Evolutionary conservation across 192 early-diverging fungal species (phyloP).

Genomic region (Entrophospora sp.): DNA sequence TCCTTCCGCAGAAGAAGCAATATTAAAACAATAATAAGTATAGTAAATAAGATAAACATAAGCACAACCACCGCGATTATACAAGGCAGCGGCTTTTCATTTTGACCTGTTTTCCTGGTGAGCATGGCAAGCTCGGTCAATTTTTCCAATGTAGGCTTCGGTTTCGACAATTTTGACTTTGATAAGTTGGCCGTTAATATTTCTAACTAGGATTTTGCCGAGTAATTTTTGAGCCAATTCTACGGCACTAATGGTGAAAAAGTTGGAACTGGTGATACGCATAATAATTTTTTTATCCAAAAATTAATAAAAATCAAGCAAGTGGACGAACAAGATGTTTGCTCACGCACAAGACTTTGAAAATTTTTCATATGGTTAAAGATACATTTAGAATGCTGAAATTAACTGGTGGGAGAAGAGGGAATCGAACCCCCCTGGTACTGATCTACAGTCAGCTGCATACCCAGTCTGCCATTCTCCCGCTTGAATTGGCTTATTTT

Average conservation of each 20-base stretch:
- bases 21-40: constrained; percentile 6
- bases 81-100: not conserved
- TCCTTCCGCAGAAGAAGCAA: not conserved
- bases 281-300: no score
- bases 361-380: no score
- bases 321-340: no score
- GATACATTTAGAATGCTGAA: no score
- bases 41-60: not conserved
- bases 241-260: not conserved
- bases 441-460: no score
- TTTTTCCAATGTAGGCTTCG: constrained; percentile 4
- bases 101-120: not conserved
- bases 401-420: no score
- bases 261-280: not conserved
- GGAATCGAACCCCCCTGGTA: no score
- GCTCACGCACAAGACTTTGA: no score
- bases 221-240: constrained; percentile 10
- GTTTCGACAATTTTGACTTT: constrained; percentile 4
- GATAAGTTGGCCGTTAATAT: constrained; percentile 5
- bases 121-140: constrained; percentile 9
- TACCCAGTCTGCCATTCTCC: no score
- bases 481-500: no score
- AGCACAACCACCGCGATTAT: not conserved
- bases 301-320: no score
- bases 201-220: constrained; percentile 1